Conservation (phyloP, 148 eudicot genomes). For the Vaccinium macrocarpon region DNA sequence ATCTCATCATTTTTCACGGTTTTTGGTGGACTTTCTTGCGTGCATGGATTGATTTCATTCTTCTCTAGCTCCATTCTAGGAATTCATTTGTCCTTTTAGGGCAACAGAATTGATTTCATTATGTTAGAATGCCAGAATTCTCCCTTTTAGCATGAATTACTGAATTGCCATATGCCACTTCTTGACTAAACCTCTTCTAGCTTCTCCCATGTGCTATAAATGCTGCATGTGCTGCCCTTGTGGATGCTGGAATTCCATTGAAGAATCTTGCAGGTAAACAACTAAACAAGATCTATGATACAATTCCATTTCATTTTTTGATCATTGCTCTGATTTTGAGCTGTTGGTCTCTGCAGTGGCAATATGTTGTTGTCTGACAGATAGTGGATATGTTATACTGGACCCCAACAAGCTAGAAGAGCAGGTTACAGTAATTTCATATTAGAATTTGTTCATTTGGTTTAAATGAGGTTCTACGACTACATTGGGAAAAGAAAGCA, state of each 20-base stretch:
- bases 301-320: not conserved
- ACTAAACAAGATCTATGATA: constrained; percentile 23
- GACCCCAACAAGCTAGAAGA: constrained; percentile 89
- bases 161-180: constrained; percentile 4
- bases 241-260: constrained; percentile 87
- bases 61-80: not conserved
- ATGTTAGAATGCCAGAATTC: not conserved
- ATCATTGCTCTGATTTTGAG: constrained; percentile 13
- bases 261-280: constrained; percentile 89
- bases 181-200: constrained; percentile 46
- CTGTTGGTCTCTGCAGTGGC: constrained; percentile 61
- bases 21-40: constrained; percentile 3
- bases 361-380: constrained; percentile 70
- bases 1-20: not conserved
- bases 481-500: not conserved
- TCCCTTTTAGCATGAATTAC: not conserved
- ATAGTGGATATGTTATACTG: constrained; percentile 57
- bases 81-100: not conserved
- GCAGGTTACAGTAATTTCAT: constrained; percentile 44
- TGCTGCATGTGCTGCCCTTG: constrained; percentile 94
- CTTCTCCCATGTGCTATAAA: constrained; percentile 95
- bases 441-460: not conserved
- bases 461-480: not conserved
- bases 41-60: not conserved
- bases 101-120: not conserved